Base-by-base conservation (phyloP, 2,329 filamentous ascomycete genomes). In the Neofusicoccum kwambonambiense region DNA sequence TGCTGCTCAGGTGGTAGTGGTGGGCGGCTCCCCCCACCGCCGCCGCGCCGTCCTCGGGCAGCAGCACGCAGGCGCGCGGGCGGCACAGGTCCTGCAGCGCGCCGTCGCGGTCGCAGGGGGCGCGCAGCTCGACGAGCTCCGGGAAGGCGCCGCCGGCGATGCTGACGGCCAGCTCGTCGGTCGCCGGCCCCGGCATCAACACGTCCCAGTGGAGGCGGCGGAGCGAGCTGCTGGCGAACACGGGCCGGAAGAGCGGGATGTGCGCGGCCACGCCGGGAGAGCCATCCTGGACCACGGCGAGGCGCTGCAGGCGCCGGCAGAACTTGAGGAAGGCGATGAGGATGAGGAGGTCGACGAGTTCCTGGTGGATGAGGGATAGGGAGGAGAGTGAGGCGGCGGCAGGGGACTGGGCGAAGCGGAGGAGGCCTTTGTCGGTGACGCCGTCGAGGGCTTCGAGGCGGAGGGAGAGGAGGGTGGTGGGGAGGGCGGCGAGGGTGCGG, bases 101-200 rank as follows among this genome's bases (percentile, higher is more conserved):
- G 31, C 90, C 90, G 4, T 90, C 85, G 1, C 89, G 84, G 68
- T 93, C 90, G 65, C 86, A 86, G 1, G 89, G 90, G 0, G 86
- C 81, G 62, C 90, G 86, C 17, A 93, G 77, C 1, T 73, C 78
- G 9, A 78, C 80, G 9, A 93, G 81, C 0, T 78, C 74, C 0
- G 90, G 90, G 70, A 93, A 91, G 0, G 86, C 87, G 4, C 79
- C 78, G 1, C 84, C 82, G 4, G 76, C 76, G 68, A 93, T 90
- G 70, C 87, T 87, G 65, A 81, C 81, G 1, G 89, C 86, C 7
- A 93, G 81, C 52, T 90, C 85, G 4, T 83, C 80, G 58, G 90
- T 88, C 1, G 89, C 86, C 6, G 79, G 74, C 12, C 80, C 78
- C 41, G 82, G 79, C 45, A 82, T 78, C 34, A 86, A 84, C 31